These are phyloP conservation scores for Stipa capillata DNA, from an alignment of 176 grass and related monocot species.

Conservation along the genomic window DNA sequence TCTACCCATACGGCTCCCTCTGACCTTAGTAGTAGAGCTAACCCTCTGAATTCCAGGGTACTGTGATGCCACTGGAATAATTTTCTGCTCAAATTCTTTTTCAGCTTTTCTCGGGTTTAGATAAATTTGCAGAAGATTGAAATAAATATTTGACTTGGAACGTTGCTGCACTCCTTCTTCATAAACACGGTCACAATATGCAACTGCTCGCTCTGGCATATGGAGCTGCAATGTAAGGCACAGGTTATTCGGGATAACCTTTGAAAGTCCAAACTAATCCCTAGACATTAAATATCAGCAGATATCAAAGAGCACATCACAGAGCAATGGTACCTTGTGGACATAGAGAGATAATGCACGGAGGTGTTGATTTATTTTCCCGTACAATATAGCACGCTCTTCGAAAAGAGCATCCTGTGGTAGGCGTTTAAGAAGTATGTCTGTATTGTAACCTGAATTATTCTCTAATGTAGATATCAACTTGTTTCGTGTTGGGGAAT, in stretches of 20 bases:
- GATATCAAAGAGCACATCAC: not conserved
- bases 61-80: slow-evolving; percentile 54
- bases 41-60: slow-evolving; percentile 50
- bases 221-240: slow-evolving; percentile 54
- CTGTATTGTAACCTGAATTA: slow-evolving; percentile 88
- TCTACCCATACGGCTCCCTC: slow-evolving; percentile 55
- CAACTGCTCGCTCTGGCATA: slow-evolving; percentile 68
- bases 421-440: slow-evolving; percentile 76
- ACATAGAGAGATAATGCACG: slow-evolving; percentile 95
- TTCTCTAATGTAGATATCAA: slow-evolving; percentile 80
- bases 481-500: slow-evolving; percentile 82
- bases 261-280: not conserved
- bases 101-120: slow-evolving; percentile 72
- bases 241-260: slow-evolving; percentile 8
- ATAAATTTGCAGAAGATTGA: slow-evolving; percentile 97
- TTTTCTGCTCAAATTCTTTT: slow-evolving; percentile 70
- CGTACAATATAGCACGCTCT: slow-evolving; percentile 90
- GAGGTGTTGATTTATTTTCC: slow-evolving; percentile 88
- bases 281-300: not conserved
- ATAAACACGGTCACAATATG: slow-evolving; percentile 92
- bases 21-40: slow-evolving; percentile 39
- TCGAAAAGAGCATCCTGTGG: slow-evolving; percentile 87
- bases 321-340: slow-evolving; percentile 63
- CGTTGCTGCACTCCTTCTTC: slow-evolving; percentile 56
- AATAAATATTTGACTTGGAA: slow-evolving; percentile 91